Evolutionary conservation across 257 asterid genomes (phyloP).

Genomic region (Solanum piurae): DNA sequence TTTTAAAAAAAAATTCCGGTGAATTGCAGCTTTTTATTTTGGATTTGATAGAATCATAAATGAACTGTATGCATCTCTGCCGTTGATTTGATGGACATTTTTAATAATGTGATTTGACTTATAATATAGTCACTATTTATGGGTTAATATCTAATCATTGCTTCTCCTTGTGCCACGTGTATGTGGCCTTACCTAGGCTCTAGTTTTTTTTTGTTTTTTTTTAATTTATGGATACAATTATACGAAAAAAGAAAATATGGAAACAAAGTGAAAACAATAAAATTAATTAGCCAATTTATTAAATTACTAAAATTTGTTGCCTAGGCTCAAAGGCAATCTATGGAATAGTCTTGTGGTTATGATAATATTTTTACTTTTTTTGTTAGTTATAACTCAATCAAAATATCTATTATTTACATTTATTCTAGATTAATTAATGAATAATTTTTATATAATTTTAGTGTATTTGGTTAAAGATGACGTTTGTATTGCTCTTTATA

Average conservation of each 20-base stretch:
- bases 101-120: slow-evolving; percentile 3
- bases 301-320: too few species aligned
- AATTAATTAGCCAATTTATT: too few species aligned
- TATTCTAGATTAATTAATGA: too few species aligned
- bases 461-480: neutral
- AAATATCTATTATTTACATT: too few species aligned
- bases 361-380: too few species aligned
- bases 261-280: too few species aligned
- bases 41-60: neutral
- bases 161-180: slow-evolving; percentile 1
- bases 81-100: neutral
- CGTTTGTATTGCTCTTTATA: neutral
- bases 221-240: too few species aligned
- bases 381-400: too few species aligned
- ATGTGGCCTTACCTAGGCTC: neutral
- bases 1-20: neutral
- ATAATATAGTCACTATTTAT: neutral
- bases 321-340: too few species aligned
- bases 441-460: neutral
- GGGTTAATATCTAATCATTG: neutral
- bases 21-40: neutral
- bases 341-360: too few species aligned
- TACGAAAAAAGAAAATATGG: too few species aligned
- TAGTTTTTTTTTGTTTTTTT: neutral
- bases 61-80: neutral